Conservation (phyloP, 2,329 filamentous ascomycete species). For the Triangularia setosa region DNA sequence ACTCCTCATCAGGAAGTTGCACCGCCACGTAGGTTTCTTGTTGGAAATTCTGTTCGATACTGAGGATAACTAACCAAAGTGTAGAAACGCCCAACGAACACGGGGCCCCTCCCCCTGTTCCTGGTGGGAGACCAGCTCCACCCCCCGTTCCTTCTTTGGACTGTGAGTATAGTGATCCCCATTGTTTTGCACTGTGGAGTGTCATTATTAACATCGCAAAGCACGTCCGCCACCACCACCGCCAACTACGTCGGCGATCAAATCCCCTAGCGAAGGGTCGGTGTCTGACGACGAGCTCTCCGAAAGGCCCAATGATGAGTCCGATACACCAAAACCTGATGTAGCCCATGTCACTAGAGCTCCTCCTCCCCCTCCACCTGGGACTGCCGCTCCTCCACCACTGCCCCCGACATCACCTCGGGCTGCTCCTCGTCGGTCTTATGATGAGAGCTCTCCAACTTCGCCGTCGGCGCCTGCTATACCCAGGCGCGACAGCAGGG, state of each 20-base stretch:
- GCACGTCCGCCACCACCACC: conserved; percentile 59
- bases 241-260: conserved; percentile 45
- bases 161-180: conserved; percentile 43
- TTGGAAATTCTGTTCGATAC: not conserved
- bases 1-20: conserved; percentile 32
- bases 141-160: conserved; percentile 54
- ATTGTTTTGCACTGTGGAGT: not conserved
- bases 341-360: conserved; percentile 35
- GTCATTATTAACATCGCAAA: conserved; percentile 36
- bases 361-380: conserved; percentile 45
- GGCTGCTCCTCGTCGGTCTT: conserved; percentile 31
- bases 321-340: conserved; percentile 38
- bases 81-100: conserved; percentile 31
- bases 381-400: conserved; percentile 39
- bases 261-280: conserved; percentile 72
- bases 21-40: conserved; percentile 31
- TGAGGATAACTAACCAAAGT: conserved; percentile 13
- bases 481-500: conserved; percentile 52
- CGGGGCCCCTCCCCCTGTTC: conserved; percentile 42
- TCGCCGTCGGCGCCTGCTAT: conserved; percentile 32
- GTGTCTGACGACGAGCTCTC: conserved; percentile 87
- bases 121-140: conserved; percentile 49
- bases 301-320: conserved; percentile 42
- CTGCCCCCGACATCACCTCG: conserved; percentile 33
- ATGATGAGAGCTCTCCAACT: conserved; percentile 40